Evolutionary conservation across 352 stramenopile species (phyloP).

Genomic region (Saprolegnia parasitica): DNA sequence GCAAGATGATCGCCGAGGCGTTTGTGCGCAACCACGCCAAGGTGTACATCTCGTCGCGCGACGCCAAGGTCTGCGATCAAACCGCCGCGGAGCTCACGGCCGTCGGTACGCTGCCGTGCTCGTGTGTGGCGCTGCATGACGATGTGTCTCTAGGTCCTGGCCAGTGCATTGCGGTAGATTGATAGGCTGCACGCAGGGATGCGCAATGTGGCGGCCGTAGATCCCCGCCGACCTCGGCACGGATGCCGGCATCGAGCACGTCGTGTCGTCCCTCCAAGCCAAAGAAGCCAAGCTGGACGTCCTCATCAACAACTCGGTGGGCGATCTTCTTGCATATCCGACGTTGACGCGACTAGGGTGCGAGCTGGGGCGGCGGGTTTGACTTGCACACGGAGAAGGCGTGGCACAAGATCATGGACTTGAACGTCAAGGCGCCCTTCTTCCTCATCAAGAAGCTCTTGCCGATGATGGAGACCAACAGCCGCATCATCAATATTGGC

Average conservation of each 20-base stretch:
- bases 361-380: constrained; percentile 47
- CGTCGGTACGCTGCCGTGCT: constrained; percentile 32
- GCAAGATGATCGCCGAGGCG: constrained; percentile 93
- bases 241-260: constrained; percentile 68
- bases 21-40: constrained; percentile 90
- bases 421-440: constrained; percentile 95
- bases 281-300: constrained; percentile 80
- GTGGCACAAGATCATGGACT: constrained; percentile 88
- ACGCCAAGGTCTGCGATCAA: constrained; percentile 68
- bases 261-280: constrained; percentile 76
- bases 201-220: constrained; percentile 23
- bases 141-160: constrained; percentile 33
- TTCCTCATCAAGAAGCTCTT: constrained; percentile 88
- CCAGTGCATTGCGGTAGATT: constrained; percentile 49
- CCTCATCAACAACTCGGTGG: constrained; percentile 93
- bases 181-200: not conserved
- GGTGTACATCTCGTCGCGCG: constrained; percentile 89
- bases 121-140: constrained; percentile 20
- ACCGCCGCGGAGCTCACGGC: constrained; percentile 61
- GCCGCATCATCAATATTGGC: constrained; percentile 72
- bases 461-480: constrained; percentile 68
- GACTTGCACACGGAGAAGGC: constrained; percentile 43
- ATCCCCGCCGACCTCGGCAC: constrained; percentile 74
- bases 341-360: constrained; percentile 29
- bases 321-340: constrained; percentile 30